Evolutionary conservation across 306 rosid genomes (phyloP).

Genomic region (Cucurbita pepo): DNA sequence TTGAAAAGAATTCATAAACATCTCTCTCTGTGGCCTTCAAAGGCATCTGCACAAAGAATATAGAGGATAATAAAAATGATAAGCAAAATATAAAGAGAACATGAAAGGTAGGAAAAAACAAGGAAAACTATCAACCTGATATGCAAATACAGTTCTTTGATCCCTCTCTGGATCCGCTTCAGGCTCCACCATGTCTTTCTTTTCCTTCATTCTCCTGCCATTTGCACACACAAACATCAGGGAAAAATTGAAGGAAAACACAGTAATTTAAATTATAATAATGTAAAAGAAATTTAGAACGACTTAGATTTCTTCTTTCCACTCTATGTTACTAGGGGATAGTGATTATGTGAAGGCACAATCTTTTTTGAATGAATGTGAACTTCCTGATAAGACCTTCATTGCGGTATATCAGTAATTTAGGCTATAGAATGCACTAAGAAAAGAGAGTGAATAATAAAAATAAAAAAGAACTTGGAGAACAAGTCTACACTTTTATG

Average conservation of each 20-base stretch:
- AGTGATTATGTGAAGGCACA: no score
- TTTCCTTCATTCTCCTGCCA: constrained; percentile 80
- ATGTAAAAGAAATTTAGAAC: neutral
- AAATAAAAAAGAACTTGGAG: neutral
- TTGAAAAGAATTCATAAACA: constrained; percentile 80
- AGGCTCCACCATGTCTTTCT: constrained; percentile 74
- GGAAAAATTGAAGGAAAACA: neutral
- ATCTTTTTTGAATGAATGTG: neutral
- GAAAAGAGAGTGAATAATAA: neutral
- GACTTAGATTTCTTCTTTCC: neutral
- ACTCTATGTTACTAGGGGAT: neutral
- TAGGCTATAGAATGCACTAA: neutral
- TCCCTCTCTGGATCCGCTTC: constrained; percentile 99
- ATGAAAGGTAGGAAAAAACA: neutral
- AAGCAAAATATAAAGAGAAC: constrained; percentile 8
- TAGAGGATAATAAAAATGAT: constrained; percentile 5
- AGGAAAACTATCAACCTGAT: constrained; percentile 45
- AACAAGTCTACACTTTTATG: neutral
- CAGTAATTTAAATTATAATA: neutral
- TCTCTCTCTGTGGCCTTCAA: constrained; percentile 91
- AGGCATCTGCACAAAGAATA: constrained; percentile 68
- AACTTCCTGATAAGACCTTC: neutral
- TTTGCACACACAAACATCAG: neutral
- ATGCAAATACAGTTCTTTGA: constrained; percentile 97
- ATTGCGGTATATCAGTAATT: neutral